Conservation (phyloP, 768 basidiomycete genomes). For the Psilocybe cubensis region DNA sequence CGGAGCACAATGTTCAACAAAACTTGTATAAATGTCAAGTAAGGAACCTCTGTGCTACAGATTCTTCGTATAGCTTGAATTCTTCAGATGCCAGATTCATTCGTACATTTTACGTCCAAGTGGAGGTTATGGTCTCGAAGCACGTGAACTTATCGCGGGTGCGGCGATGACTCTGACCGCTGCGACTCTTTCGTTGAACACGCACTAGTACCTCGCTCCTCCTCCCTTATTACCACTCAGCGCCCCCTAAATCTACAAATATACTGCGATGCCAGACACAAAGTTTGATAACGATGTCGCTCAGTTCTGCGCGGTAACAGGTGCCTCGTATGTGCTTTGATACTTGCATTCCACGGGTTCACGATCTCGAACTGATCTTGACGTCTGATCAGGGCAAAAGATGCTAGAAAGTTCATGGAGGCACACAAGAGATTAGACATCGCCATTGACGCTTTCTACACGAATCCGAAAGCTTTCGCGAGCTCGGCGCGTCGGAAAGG, state of each 20-base stretch:
- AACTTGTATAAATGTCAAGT: not conserved
- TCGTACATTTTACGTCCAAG: not conserved
- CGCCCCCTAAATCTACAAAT: not conserved
- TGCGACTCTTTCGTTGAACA: not conserved
- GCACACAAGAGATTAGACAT: conserved; percentile 70
- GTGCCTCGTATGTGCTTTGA: conserved; percentile 61
- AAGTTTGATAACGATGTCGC: conserved; percentile 52
- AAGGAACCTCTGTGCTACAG: not conserved
- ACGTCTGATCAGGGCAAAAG: conserved; percentile 42
- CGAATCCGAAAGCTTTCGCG: conserved; percentile 47
- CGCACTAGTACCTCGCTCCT: not conserved
- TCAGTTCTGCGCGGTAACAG: conserved; percentile 71
- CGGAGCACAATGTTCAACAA: not conserved
- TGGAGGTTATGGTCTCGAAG: not conserved
- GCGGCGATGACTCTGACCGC: not conserved
- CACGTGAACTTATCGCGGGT: conserved; percentile 9
- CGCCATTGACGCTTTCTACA: conserved; percentile 78
- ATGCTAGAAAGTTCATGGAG: conserved; percentile 72
- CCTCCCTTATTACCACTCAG: not conserved
- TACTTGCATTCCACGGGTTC: conserved; percentile 1
- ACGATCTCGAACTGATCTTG: conserved; percentile 31
- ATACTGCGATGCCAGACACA: conserved; percentile 38
- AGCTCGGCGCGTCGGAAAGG: conserved; percentile 24
- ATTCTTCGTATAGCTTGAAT: not conserved
- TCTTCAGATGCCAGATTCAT: not conserved